Conservation (phyloP, 2,329 filamentous ascomycete genomes). For the Cladosporium sp. region DNA sequence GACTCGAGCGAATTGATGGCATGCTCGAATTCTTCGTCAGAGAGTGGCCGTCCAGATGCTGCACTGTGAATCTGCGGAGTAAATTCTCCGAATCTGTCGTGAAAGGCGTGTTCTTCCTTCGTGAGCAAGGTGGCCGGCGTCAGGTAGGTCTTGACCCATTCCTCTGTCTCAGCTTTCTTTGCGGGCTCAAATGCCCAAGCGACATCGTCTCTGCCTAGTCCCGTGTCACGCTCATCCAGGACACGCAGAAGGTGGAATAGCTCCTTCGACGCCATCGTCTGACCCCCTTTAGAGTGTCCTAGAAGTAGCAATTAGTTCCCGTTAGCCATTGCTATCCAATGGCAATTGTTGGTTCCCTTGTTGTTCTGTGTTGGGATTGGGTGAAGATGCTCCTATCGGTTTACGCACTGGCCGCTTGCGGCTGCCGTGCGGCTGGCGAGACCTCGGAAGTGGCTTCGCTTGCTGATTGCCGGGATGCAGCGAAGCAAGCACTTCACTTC, state of each 20-base stretch:
- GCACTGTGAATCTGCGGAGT: slow-evolving; percentile 11
- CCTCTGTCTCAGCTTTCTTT: slow-evolving; percentile 37
- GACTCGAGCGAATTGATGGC: slow-evolving; percentile 62
- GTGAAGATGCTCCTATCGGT: neutral
- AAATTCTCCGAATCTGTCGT: slow-evolving; percentile 8
- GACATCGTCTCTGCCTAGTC: slow-evolving; percentile 43
- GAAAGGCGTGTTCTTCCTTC: slow-evolving; percentile 40
- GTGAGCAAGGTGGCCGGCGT: slow-evolving; percentile 44
- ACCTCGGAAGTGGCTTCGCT: slow-evolving; percentile 4
- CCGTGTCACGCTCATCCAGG: slow-evolving; percentile 42
- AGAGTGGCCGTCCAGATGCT: slow-evolving; percentile 41
- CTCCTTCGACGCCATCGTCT: slow-evolving; percentile 20
- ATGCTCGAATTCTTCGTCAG: slow-evolving; percentile 56
- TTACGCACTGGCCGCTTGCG: neutral
- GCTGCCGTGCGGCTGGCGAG: neutral
- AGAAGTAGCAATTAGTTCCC: neutral
- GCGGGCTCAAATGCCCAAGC: slow-evolving; percentile 44
- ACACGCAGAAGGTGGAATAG: slow-evolving; percentile 41
- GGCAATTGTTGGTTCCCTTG: neutral
- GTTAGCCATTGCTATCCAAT: neutral
- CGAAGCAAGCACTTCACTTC: neutral
- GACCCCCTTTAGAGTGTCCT: neutral
- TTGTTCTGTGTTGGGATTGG: neutral
- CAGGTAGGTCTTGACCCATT: slow-evolving; percentile 47
- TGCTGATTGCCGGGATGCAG: neutral